These are phyloP conservation scores for Hyaloperonospora arabidopsidis DNA, from an alignment of 352 stramenopile species.

Conservation along the genomic window DNA sequence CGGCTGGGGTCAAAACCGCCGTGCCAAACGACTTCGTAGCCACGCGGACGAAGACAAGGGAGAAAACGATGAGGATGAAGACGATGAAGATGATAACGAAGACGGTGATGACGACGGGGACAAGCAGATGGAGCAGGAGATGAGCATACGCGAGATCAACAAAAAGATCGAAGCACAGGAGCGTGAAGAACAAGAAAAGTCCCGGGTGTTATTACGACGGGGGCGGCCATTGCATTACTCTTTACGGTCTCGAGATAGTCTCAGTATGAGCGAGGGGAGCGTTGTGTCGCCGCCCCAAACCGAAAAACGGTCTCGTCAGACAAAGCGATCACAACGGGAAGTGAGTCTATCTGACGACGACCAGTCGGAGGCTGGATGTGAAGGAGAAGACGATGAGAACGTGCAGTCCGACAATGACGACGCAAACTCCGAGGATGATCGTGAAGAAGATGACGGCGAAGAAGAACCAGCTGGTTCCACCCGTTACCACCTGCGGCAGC, in stretches of 20 bases:
- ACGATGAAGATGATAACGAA: constrained; percentile 17
- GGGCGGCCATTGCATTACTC: constrained; percentile 44
- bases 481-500: constrained; percentile 39
- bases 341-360: constrained; percentile 14
- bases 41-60: constrained; percentile 18
- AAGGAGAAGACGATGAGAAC: constrained; percentile 23
- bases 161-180: constrained; percentile 43
- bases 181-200: constrained; percentile 24
- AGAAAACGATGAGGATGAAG: constrained; percentile 23
- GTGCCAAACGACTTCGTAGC: constrained; percentile 21
- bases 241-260: constrained; percentile 44
- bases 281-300: constrained; percentile 12
- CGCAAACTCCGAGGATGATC: constrained; percentile 23
- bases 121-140: constrained; percentile 19
- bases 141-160: constrained; percentile 53
- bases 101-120: too few relatives aligned
- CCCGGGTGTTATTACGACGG: constrained; percentile 18
- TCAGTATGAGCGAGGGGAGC: constrained; percentile 21
- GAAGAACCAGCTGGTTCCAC: constrained; percentile 28
- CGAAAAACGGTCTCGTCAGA: constrained; percentile 4
- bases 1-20: constrained; percentile 7
- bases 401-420: constrained; percentile 32
- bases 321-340: constrained; percentile 26
- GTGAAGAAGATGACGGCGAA: constrained; percentile 23
- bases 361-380: constrained; percentile 9